These are phyloP conservation scores for Acanthochlamys bracteata DNA, from an alignment of 106 monocot genomes.

Conservation along the genomic window DNA sequence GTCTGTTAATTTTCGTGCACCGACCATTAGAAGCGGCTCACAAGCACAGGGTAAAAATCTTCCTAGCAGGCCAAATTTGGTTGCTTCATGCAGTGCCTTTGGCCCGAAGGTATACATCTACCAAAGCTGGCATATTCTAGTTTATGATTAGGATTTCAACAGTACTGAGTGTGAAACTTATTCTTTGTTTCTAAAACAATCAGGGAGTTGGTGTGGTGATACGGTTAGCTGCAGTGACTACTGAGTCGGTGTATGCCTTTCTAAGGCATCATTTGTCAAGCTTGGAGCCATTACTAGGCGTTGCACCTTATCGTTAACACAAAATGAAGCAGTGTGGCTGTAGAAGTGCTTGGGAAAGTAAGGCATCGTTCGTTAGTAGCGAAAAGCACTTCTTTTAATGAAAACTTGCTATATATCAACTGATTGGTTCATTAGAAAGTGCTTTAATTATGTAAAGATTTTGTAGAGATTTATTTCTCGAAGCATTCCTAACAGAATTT, in stretches of 20 bases:
- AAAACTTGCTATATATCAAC: too few relatives aligned
- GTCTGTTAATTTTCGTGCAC: slow-evolving; percentile 33
- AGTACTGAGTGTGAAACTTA: not conserved
- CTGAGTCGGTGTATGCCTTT: slow-evolving; percentile 63
- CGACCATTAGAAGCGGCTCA: slow-evolving; percentile 9
- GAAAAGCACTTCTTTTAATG: too few relatives aligned
- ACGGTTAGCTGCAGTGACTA: slow-evolving; percentile 52
- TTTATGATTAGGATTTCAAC: not conserved
- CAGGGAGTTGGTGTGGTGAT: slow-evolving; percentile 63
- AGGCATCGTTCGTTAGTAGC: too few relatives aligned
- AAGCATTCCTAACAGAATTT: too few relatives aligned
- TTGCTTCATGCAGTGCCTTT: slow-evolving; percentile 91
- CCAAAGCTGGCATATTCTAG: too few relatives aligned
- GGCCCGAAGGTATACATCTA: slow-evolving; percentile 56
- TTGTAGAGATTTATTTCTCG: too few relatives aligned
- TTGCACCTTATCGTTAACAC: slow-evolving; percentile 30
- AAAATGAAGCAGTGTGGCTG: too few relatives aligned
- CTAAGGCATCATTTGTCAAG: slow-evolving; percentile 37
- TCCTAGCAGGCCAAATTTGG: slow-evolving; percentile 28
- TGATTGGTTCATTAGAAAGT: too few relatives aligned
- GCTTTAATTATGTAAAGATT: too few relatives aligned
- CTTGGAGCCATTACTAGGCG: slow-evolving; percentile 63
- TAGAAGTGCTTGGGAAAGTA: too few relatives aligned
- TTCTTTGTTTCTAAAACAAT: not conserved
- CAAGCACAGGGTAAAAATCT: slow-evolving; percentile 13